Conservation (phyloP, 2,329 filamentous ascomycete genomes). For the Pestalotiopsis sp. region DNA sequence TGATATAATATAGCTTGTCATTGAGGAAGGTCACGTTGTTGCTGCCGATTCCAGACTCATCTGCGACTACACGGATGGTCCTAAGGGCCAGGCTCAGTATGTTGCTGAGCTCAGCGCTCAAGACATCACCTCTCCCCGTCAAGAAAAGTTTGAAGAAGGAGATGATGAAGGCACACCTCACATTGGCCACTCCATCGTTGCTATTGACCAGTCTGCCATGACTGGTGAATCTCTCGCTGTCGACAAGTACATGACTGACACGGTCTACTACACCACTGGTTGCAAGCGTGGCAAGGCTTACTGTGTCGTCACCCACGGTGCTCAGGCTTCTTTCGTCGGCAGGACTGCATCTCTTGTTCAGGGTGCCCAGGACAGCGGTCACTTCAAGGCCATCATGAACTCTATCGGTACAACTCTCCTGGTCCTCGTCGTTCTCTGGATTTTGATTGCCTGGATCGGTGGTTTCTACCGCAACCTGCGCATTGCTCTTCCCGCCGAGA, state of each 20-base stretch:
- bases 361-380: conserved; percentile 71
- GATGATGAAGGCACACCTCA: conserved; percentile 58
- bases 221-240: conserved; percentile 75
- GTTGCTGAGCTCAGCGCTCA: conserved; percentile 65
- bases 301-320: conserved; percentile 63
- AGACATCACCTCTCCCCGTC: conserved; percentile 49
- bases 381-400: conserved; percentile 81
- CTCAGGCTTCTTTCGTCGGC: conserved; percentile 72
- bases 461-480: conserved; percentile 72
- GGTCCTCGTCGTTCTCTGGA: conserved; percentile 74
- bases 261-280: conserved; percentile 74
- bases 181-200: conserved; percentile 66
- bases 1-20: conserved; percentile 55
- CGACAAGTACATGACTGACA: conserved; percentile 73
- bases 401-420: conserved; percentile 71
- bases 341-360: conserved; percentile 71
- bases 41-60: conserved; percentile 71
- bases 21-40: conserved; percentile 70
- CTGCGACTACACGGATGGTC: conserved; percentile 65
- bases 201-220: conserved; percentile 74
- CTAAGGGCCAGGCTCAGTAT: conserved; percentile 68
- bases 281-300: conserved; percentile 78
- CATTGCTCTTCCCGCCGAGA: conserved; percentile 59
- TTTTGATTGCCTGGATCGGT: conserved; percentile 71
- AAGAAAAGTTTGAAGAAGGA: conserved; percentile 63